Evolutionary conservation across 345 rosid species (phyloP).

Genomic region (Psidium guajava): DNA sequence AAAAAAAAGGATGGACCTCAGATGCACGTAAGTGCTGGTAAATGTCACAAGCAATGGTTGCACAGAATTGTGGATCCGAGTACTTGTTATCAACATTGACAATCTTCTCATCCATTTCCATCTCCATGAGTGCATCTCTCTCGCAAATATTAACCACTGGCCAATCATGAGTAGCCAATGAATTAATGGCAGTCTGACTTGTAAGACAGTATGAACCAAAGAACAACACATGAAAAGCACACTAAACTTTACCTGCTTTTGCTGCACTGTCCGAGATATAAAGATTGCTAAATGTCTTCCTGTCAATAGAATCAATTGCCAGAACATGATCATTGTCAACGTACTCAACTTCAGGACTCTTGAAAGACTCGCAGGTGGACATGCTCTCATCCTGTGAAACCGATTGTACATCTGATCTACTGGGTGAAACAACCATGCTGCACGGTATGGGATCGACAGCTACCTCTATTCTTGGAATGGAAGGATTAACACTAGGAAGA

Average conservation of each 20-base stretch:
- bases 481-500: constrained; percentile 18
- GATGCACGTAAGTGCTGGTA: constrained; percentile 55
- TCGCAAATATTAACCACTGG: constrained; percentile 45
- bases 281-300: constrained; percentile 66
- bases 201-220: not conserved
- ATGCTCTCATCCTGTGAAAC: constrained; percentile 66
- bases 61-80: constrained; percentile 80
- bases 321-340: constrained; percentile 41
- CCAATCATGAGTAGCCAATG: not conserved
- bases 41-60: constrained; percentile 42
- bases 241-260: constrained; percentile 23
- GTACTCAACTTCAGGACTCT: constrained; percentile 82
- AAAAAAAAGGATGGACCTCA: constrained; percentile 35
- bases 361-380: constrained; percentile 76
- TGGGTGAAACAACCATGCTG: constrained; percentile 38
- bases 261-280: constrained; percentile 45
- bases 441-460: constrained; percentile 13
- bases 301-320: constrained; percentile 44
- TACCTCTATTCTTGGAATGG: constrained; percentile 15
- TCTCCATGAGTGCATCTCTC: constrained; percentile 39
- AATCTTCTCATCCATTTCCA: constrained; percentile 33
- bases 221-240: not conserved
- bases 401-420: constrained; percentile 44
- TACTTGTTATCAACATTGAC: constrained; percentile 43
- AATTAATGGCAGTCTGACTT: not conserved